Evolutionary conservation across 2,329 filamentous ascomycete species (phyloP).

Genomic region (Fusarium sp.): DNA sequence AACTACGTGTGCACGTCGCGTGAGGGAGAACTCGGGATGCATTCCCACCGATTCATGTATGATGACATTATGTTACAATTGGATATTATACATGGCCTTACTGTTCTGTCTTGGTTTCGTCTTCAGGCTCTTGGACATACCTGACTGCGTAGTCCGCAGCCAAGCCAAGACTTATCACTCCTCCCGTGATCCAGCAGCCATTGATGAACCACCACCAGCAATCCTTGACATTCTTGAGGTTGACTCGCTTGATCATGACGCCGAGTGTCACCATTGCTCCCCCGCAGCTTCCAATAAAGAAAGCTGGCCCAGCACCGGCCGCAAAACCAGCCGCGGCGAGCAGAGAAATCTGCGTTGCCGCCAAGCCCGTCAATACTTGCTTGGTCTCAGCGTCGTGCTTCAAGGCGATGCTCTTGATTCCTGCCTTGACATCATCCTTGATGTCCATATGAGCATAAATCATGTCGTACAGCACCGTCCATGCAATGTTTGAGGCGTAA

Average conservation of each 20-base stretch:
- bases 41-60: slow-evolving; percentile 17
- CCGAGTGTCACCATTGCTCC: slow-evolving; percentile 70
- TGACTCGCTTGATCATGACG: slow-evolving; percentile 74
- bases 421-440: slow-evolving; percentile 84
- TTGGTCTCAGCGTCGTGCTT: slow-evolving; percentile 84
- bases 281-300: slow-evolving; percentile 74
- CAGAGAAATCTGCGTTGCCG: slow-evolving; percentile 74
- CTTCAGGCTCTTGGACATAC: slow-evolving; percentile 51
- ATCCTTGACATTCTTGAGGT: slow-evolving; percentile 72
- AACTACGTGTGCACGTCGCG: slow-evolving; percentile 27
- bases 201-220: slow-evolving; percentile 85
- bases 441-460: slow-evolving; percentile 95
- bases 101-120: slow-evolving; percentile 18
- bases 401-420: slow-evolving; percentile 88
- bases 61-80: slow-evolving; percentile 32
- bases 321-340: slow-evolving; percentile 76
- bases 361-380: slow-evolving; percentile 76
- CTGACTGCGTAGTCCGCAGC: slow-evolving; percentile 68
- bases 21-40: slow-evolving; percentile 19
- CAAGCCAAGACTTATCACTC: slow-evolving; percentile 68
- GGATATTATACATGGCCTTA: slow-evolving; percentile 27
- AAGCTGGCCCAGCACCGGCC: slow-evolving; percentile 74
- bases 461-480: slow-evolving; percentile 92
- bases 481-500: slow-evolving; percentile 83
- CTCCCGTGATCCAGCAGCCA: slow-evolving; percentile 75